Evolutionary conservation across 768 basidiomycete genomes (phyloP).

Genomic region (Rhodotorula babjevae): DNA sequence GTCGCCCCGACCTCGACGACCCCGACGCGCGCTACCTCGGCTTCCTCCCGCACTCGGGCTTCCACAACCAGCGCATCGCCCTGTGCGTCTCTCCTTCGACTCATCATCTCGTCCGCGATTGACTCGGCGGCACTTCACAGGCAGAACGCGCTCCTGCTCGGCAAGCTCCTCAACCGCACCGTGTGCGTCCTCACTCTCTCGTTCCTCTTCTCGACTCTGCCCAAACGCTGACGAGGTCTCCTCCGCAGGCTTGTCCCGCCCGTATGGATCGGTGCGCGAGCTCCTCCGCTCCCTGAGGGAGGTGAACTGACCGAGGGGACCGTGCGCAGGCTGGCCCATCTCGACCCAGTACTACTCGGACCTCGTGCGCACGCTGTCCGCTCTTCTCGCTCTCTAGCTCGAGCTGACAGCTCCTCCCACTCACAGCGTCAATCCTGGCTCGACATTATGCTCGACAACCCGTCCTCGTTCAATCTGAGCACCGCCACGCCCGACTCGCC

Average conservation of each 20-base stretch:
- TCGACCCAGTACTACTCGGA: slow-evolving; percentile 57
- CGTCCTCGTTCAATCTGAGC: slow-evolving; percentile 23
- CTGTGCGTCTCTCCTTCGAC: slow-evolving; percentile 45
- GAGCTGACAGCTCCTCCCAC: neutral
- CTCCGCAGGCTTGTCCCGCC: slow-evolving; percentile 58
- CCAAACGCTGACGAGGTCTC: neutral
- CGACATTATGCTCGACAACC: slow-evolving; percentile 20
- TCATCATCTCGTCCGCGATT: neutral
- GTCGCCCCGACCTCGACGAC: slow-evolving; percentile 21
- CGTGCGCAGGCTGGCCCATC: slow-evolving; percentile 54
- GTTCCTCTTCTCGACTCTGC: no score
- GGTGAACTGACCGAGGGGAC: neutral
- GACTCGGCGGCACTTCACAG: neutral
- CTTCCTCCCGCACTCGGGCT: slow-evolving; percentile 76
- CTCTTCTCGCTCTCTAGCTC: rapidly evolving
- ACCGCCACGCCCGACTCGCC: neutral
- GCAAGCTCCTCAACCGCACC: slow-evolving; percentile 62
- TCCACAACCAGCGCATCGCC: slow-evolving; percentile 78
- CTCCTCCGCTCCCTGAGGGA: neutral
- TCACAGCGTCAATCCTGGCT: slow-evolving; percentile 34
- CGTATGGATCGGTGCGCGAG: slow-evolving; percentile 52
- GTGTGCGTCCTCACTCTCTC: neutral
- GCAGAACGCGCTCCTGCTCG: slow-evolving; percentile 70
- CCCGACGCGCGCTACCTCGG: slow-evolving; percentile 54
- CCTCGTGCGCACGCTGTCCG: slow-evolving; percentile 46